These are phyloP conservation scores for Citrullus amarus DNA, from an alignment of 306 rosid species.

Conservation along the genomic window DNA sequence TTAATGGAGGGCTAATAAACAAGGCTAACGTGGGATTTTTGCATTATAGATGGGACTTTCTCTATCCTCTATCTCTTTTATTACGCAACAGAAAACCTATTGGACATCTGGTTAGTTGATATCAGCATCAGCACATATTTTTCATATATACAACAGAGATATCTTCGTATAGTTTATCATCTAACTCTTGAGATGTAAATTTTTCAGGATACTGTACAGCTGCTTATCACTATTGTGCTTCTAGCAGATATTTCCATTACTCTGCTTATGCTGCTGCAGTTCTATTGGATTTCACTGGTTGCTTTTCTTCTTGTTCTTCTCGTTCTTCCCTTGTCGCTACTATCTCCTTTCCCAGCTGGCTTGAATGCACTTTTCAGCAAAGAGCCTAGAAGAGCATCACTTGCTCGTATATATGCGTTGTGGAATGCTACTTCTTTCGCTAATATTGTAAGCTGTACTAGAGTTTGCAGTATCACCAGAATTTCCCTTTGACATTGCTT, in stretches of 20 bases:
- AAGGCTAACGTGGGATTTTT: constrained; percentile 59
- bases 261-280: constrained; percentile 84
- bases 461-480: not conserved
- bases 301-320: constrained; percentile 84
- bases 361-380: constrained; percentile 90
- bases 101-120: constrained; percentile 70
- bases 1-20: constrained; percentile 84
- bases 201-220: constrained; percentile 83
- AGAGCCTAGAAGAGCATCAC: constrained; percentile 86
- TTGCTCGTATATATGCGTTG: constrained; percentile 81
- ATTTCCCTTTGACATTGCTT: not conserved
- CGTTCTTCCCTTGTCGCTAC: constrained; percentile 80
- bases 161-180: constrained; percentile 4
- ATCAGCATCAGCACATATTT: constrained; percentile 8
- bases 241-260: constrained; percentile 81
- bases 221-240: constrained; percentile 66
- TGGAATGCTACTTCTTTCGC: constrained; percentile 91
- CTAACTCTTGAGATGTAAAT: constrained; percentile 22
- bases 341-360: constrained; percentile 96
- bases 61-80: constrained; percentile 67
- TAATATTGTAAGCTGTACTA: constrained; percentile 65
- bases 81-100: constrained; percentile 88
- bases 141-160: constrained; percentile 1
- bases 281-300: constrained; percentile 91
- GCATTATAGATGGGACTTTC: constrained; percentile 64